Percentiles rank a stretch among this genome's conserved stretches.
Conservation (phyloP, 176 grass and related monocot species). For the Triticum monococcum region DNA sequence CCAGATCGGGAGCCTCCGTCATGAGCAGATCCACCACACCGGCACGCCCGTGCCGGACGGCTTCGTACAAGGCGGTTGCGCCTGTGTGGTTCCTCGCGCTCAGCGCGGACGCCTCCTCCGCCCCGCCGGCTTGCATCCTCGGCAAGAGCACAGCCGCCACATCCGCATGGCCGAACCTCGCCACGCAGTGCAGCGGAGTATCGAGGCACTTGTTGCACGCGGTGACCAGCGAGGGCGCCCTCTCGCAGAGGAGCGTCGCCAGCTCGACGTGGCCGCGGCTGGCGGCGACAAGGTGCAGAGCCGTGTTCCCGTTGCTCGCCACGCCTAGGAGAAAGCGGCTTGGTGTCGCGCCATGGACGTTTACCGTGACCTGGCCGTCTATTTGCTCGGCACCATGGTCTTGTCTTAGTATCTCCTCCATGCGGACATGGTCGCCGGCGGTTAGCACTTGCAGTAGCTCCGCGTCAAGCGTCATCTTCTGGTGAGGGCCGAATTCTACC, state of each 20-base stretch:
- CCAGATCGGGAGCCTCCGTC: background rate
- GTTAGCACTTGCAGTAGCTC: background rate
- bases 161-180: background rate
- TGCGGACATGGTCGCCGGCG: background rate
- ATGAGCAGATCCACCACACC: constrained; percentile 13
- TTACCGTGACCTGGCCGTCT: background rate
- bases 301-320: constrained; percentile 50
- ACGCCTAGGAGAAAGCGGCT: background rate
- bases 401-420: background rate
- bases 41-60: background rate
- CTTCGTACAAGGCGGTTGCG: constrained; percentile 39
- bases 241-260: background rate
- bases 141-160: background rate
- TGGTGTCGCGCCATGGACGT: background rate
- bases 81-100: constrained; percentile 14
- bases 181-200: constrained; percentile 51
- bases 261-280: constrained; percentile 17
- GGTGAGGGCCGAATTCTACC: background rate
- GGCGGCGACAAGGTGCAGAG: constrained; percentile 53
- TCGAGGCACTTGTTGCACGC: constrained; percentile 20
- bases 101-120: background rate
- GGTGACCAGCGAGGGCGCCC: background rate
- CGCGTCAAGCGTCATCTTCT: background rate
- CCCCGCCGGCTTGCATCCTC: background rate
- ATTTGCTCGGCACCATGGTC: background rate